These are phyloP conservation scores for Colletotrichum sp. DNA, from an alignment of 2,329 filamentous ascomycete species.

Conservation along the genomic window DNA sequence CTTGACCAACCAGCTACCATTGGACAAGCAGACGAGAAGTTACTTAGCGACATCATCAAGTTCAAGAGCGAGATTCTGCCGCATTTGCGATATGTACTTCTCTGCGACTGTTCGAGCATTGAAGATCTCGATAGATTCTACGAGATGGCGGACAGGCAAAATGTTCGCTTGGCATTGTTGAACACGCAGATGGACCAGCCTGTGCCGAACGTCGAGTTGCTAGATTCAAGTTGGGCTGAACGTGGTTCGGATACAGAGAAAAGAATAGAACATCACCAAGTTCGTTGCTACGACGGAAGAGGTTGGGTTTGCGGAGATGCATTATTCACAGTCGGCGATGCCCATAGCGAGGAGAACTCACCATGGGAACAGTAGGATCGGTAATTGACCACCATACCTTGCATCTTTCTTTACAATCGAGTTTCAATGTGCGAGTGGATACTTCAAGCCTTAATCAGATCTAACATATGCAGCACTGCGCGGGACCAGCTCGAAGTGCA, in stretches of 20 bases:
- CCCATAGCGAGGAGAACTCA: neutral
- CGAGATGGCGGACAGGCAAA: neutral
- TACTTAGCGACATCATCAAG: neutral
- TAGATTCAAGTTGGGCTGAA: neutral
- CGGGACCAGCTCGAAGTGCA: neutral
- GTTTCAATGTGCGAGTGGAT: neutral
- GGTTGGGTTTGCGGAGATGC: neutral
- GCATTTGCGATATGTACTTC: neutral
- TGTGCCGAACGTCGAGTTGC: neutral
- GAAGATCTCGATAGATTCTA: neutral
- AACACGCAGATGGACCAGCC: neutral
- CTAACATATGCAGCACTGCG: neutral
- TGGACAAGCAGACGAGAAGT: neutral
- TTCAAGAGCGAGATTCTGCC: neutral
- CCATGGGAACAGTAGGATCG: neutral
- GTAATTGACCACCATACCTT: neutral
- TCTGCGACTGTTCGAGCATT: neutral
- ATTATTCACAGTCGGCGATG: neutral
- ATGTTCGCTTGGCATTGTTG: neutral
- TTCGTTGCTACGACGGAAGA: neutral
- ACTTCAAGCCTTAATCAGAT: neutral
- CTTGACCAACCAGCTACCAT: accelerated
- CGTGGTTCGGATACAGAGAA: accelerated
- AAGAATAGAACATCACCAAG: accelerated
- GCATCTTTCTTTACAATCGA: neutral